Percentiles rank a stretch among this genome's conserved stretches.
phyloP scores from a whole-genome alignment of 148 eudicot species.

The Amaranthus palmeri region DNA sequence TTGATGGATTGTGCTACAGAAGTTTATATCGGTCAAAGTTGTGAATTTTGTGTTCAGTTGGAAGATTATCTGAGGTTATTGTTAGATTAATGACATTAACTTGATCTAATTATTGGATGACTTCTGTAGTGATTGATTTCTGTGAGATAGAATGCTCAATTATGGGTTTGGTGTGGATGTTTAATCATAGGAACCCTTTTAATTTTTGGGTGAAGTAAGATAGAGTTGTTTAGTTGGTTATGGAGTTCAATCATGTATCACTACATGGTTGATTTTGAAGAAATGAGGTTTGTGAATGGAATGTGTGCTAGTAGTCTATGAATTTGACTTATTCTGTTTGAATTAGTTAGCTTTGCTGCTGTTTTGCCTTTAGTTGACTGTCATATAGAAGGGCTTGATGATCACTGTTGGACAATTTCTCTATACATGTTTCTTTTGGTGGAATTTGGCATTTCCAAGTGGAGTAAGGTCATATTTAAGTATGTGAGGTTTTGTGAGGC shows the following conservation, averaged over 20 bases:
- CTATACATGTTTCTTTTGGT: not conserved
- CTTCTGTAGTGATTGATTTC: not conserved
- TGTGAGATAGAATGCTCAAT: no score
- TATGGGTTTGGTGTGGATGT: not conserved
- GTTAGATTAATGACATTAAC: not conserved
- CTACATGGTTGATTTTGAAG: slow-evolving; percentile 21
- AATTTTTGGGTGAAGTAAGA: no score
- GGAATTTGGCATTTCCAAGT: not conserved
- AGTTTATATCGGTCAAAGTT: not conserved
- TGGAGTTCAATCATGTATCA: not conserved
- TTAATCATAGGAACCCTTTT: not conserved
- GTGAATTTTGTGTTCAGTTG: not conserved
- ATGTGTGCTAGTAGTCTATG: not conserved
- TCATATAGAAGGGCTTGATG: no score
- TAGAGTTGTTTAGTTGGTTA: no score
- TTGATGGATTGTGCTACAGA: not conserved
- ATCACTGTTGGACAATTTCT: not conserved
- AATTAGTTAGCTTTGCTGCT: not conserved
- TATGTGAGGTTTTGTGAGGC: not conserved
- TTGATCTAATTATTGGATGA: slow-evolving; percentile 5
- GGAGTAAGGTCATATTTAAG: not conserved
- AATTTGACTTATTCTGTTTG: not conserved
- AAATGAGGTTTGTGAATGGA: not conserved
- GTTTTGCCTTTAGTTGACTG: no score
- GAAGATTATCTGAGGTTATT: not conserved